These are phyloP conservation scores for Leccinum boreale DNA, from an alignment of 768 basidiomycete genomes.

Conservation along the genomic window DNA sequence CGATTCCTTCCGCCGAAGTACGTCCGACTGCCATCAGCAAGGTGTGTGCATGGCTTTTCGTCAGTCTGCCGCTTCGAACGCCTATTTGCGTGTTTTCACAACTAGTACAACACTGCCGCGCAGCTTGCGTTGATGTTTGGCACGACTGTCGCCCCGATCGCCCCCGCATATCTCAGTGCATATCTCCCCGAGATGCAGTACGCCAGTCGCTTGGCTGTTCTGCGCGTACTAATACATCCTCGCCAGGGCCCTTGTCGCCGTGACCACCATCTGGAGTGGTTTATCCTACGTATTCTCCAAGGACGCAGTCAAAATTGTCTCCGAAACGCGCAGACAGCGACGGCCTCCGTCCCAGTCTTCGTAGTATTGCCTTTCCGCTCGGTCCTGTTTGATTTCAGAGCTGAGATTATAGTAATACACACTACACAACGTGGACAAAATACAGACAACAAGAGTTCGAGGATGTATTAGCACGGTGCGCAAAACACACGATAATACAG, in stretches of 20 bases:
- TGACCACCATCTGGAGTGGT: slow-evolving; percentile 92
- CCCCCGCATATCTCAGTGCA: slow-evolving; percentile 53
- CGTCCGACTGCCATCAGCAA: slow-evolving; percentile 93
- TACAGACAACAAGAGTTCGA: slow-evolving; percentile 16
- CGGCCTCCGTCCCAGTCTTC: slow-evolving; percentile 20
- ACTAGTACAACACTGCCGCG: slow-evolving; percentile 85
- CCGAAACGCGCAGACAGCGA: slow-evolving; percentile 33
- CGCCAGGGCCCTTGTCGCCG: slow-evolving; percentile 77
- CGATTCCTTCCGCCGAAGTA: slow-evolving; percentile 93
- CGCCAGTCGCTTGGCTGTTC: slow-evolving; percentile 30
- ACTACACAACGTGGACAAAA: slow-evolving; percentile 15
- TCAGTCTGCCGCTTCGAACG: neutral
- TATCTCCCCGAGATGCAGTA: slow-evolving; percentile 73
- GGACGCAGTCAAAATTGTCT: slow-evolving; percentile 64
- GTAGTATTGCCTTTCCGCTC: slow-evolving; percentile 5
- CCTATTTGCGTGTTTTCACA: neutral
- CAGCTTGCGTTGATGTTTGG: slow-evolving; percentile 89
- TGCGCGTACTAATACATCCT: neutral
- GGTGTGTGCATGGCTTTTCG: slow-evolving; percentile 35
- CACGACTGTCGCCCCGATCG: slow-evolving; percentile 81
- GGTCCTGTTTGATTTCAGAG: neutral
- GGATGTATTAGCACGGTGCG: neutral
- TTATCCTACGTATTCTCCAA: slow-evolving; percentile 76
- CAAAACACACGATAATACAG: neutral
- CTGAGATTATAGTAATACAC: slow-evolving; percentile 18